These are phyloP conservation scores for Trypanosoma rangeli DNA, from an alignment of 208 protist species.

Conservation along the genomic window DNA sequence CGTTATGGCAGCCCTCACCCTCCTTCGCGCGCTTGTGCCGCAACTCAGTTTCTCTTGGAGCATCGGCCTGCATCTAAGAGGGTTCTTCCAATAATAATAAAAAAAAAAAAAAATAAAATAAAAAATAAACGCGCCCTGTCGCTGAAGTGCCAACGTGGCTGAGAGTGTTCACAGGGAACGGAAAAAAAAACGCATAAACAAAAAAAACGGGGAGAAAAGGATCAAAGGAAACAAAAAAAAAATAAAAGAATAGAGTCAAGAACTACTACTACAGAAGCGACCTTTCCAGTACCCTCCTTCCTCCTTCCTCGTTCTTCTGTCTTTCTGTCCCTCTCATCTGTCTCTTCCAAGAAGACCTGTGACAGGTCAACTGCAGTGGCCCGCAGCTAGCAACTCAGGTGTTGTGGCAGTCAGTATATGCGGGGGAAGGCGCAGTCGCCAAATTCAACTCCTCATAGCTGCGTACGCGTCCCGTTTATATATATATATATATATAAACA, in stretches of 20 bases:
- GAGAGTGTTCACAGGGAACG: background rate
- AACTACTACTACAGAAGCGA: background rate
- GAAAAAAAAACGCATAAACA: background rate
- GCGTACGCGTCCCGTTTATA: slow-evolving; percentile 4
- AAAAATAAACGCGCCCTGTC: background rate
- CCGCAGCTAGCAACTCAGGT: background rate
- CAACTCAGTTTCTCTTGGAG: background rate
- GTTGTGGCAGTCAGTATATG: background rate
- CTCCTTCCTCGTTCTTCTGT: background rate
- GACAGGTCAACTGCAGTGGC: background rate
- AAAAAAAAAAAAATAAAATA: background rate
- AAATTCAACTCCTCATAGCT: slow-evolving; percentile 1
- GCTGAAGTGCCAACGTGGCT: background rate
- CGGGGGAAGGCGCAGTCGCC: background rate
- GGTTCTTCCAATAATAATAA: background rate
- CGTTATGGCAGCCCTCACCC: slow-evolving; percentile 24
- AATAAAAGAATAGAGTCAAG: slow-evolving; percentile 17
- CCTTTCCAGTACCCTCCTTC: background rate
- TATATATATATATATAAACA: background rate
- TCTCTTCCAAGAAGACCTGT: background rate
- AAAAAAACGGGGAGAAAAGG: slow-evolving; percentile 12
- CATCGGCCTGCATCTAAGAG: background rate
- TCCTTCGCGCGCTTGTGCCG: background rate
- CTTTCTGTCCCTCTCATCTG: background rate
- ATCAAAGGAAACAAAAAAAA: slow-evolving; percentile 14